phyloP scores from a whole-genome alignment of 1,284 basidiomycete genomes.

The Neolentinus lepideus region DNA sequence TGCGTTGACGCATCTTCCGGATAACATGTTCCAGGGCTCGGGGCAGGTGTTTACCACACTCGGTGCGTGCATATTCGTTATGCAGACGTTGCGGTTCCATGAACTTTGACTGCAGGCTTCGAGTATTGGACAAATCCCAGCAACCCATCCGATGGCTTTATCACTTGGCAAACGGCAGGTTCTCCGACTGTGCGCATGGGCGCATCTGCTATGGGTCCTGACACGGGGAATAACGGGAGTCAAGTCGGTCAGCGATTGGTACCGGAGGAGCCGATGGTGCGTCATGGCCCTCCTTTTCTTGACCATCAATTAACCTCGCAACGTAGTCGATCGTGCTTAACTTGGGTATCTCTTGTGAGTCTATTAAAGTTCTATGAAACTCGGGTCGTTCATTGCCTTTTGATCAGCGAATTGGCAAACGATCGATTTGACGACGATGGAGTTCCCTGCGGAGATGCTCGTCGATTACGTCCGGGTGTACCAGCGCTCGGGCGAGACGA shows the following conservation, averaged over 20 bases:
- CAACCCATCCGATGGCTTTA: conserved; percentile 46
- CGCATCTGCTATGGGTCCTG: conserved; percentile 48
- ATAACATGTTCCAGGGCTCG: conserved; percentile 49
- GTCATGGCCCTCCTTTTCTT: conserved; percentile 11
- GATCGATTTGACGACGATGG: conserved; percentile 32
- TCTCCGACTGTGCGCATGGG: conserved; percentile 43
- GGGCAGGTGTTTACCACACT: conserved; percentile 38
- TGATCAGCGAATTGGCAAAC: conserved; percentile 42
- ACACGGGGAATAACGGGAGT: conserved; percentile 33
- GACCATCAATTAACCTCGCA: conserved; percentile 3
- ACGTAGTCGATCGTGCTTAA: conserved; percentile 32
- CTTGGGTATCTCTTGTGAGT: conserved; percentile 31
- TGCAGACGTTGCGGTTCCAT: background rate
- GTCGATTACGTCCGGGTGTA: conserved; percentile 59
- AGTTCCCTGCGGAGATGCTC: conserved; percentile 41
- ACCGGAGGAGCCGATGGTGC: conserved; percentile 48
- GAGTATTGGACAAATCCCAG: conserved; percentile 62
- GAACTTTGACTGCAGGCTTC: conserved; percentile 35
- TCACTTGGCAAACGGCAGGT: conserved; percentile 61
- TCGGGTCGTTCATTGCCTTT: background rate
- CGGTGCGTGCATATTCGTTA: conserved; percentile 23
- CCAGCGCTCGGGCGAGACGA: conserved; percentile 35
- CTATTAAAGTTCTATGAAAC: background rate
- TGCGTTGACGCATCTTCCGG: conserved; percentile 38
- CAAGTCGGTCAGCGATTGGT: conserved; percentile 47